These are phyloP conservation scores for Monosporascus sp. DNA, from an alignment of 2,329 filamentous ascomycete species.

Conservation along the genomic window DNA sequence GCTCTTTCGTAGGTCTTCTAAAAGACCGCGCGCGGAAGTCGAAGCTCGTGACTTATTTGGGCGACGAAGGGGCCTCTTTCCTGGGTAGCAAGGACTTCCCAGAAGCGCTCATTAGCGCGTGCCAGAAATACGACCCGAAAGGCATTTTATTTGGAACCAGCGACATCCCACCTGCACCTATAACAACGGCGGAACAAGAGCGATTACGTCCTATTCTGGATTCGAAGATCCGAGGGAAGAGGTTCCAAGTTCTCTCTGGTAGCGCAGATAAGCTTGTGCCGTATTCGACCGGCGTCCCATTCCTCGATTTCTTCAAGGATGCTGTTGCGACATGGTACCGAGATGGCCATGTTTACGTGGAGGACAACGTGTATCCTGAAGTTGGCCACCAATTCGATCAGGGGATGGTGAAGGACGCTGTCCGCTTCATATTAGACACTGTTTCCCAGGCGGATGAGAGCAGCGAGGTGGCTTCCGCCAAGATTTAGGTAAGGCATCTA, in stretches of 20 bases:
- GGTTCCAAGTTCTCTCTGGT: constrained; percentile 59
- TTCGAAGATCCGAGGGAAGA: constrained; percentile 53
- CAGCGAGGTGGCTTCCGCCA: constrained; percentile 18
- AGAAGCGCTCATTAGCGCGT: constrained; percentile 54
- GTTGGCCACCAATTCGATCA: constrained; percentile 65
- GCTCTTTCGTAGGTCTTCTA: constrained; percentile 53
- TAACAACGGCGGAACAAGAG: constrained; percentile 33
- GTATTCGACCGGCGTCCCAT: constrained; percentile 53
- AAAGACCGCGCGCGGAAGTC: constrained; percentile 69
- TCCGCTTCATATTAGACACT: constrained; percentile 54
- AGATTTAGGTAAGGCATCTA: constrained; percentile 15
- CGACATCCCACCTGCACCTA: constrained; percentile 25
- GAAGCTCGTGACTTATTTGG: constrained; percentile 57
- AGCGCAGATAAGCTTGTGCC: constrained; percentile 68
- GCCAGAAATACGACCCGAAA: constrained; percentile 68
- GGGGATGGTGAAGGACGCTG: constrained; percentile 62
- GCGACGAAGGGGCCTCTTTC: constrained; percentile 57
- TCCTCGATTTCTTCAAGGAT: constrained; percentile 56
- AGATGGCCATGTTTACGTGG: constrained; percentile 50
- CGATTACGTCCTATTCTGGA: constrained; percentile 43
- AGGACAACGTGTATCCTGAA: constrained; percentile 63
- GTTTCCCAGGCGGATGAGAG: constrained; percentile 29
- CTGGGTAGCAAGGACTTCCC: constrained; percentile 78
- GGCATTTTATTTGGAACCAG: constrained; percentile 60
- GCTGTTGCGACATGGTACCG: constrained; percentile 48